Conservation (phyloP, 2,329 filamentous ascomycete genomes). For the Fusarium fujikuroi region DNA sequence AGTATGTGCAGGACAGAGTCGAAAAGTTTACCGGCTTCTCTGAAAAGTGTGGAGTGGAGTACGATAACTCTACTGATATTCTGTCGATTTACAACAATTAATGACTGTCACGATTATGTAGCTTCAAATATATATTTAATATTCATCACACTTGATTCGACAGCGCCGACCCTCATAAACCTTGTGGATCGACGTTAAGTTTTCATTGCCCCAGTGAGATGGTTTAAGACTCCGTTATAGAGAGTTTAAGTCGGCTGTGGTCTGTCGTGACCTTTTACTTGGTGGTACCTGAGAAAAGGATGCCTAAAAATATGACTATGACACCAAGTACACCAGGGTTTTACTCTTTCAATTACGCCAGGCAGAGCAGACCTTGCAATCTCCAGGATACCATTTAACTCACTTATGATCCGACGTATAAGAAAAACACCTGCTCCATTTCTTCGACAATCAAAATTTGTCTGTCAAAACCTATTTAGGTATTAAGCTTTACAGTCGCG, state of each 20-base stretch:
- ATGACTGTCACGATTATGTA: not conserved
- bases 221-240: not conserved
- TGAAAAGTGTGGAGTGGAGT: constrained; percentile 38
- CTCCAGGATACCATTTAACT: not conserved
- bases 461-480: not conserved
- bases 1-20: constrained; percentile 30
- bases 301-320: not conserved
- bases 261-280: not conserved
- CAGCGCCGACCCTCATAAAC: not conserved
- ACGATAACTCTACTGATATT: constrained; percentile 36
- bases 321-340: too few species aligned
- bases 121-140: constrained; percentile 2
- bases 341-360: not conserved
- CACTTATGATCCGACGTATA: not conserved
- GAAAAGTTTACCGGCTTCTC: constrained; percentile 37
- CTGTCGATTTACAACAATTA: constrained; percentile 37
- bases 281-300: not conserved
- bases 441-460: accelerated
- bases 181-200: not conserved
- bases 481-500: not conserved
- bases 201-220: not conserved
- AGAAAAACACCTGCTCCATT: not conserved
- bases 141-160: not conserved
- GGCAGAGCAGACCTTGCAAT: not conserved
- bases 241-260: too few species aligned